Conservation (phyloP, 2,329 filamentous ascomycete species). For the Colletotrichum salicis region DNA sequence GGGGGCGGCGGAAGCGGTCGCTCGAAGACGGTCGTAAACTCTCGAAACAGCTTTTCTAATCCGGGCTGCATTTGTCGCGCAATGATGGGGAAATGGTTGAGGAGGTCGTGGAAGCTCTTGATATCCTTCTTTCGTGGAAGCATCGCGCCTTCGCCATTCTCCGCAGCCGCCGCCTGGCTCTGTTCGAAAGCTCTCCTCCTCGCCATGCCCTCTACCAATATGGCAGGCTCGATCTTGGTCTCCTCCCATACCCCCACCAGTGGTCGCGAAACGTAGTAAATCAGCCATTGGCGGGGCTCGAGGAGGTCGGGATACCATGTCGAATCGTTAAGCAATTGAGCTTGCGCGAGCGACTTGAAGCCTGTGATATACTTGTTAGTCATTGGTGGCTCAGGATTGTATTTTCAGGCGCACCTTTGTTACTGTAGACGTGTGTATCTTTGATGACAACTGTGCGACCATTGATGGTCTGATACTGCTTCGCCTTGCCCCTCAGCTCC, state of each 20-base stretch:
- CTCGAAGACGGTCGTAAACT: conserved; percentile 87
- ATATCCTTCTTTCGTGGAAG: conserved; percentile 86
- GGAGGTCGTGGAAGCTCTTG: conserved; percentile 86
- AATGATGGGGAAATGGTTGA: conserved; percentile 94
- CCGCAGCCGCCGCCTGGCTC: conserved; percentile 48
- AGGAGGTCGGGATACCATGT: conserved; percentile 91
- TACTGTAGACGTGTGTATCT: conserved; percentile 91
- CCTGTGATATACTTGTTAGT: conserved; percentile 60
- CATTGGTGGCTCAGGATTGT: background rate
- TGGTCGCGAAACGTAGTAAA: conserved; percentile 95
- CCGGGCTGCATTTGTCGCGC: conserved; percentile 95
- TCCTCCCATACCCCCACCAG: conserved; percentile 86
- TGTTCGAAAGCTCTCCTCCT: conserved; percentile 51
- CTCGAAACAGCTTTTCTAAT: conserved; percentile 86
- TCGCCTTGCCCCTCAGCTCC: conserved; percentile 91
- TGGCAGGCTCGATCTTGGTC: conserved; percentile 74
- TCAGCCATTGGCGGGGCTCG: conserved; percentile 91
- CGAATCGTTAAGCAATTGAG: conserved; percentile 83
- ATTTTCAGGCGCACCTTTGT: conserved; percentile 76
- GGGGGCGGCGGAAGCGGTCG: conserved; percentile 83
- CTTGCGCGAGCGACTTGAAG: conserved; percentile 91
- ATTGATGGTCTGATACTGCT: conserved; percentile 92
- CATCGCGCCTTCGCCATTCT: conserved; percentile 55
- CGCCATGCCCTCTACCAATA: conserved; percentile 59
- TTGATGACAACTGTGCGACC: conserved; percentile 94